Conservation (phyloP, 768 basidiomycete genomes). For the Pleurotus djamor region DNA sequence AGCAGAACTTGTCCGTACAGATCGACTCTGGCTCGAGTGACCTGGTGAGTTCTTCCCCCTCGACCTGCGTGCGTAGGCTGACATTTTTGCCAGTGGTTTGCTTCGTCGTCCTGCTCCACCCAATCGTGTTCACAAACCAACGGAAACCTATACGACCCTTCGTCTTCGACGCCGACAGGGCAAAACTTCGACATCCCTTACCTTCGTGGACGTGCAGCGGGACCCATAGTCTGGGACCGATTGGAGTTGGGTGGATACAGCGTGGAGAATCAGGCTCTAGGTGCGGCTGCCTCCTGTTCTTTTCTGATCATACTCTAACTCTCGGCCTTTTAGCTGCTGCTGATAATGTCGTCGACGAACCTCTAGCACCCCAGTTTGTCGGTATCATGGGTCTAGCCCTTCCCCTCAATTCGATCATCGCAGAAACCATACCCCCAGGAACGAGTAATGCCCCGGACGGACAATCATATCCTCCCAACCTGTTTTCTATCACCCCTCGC, state of each 20-base stretch:
- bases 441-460: conserved; percentile 57
- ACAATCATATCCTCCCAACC: conserved; percentile 64
- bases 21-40: conserved; percentile 85
- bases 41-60: conserved; percentile 41
- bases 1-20: conserved; percentile 61
- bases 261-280: conserved; percentile 67
- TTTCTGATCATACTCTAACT: not conserved
- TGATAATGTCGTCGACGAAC: conserved; percentile 49
- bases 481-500: conserved; percentile 64
- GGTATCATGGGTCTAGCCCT: conserved; percentile 79
- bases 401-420: conserved; percentile 69
- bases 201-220: conserved; percentile 54
- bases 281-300: conserved; percentile 30
- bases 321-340: conserved; percentile 50
- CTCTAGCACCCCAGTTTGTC: conserved; percentile 51
- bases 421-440: conserved; percentile 43
- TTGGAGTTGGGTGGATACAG: conserved; percentile 62
- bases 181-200: conserved; percentile 51
- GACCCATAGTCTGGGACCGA: conserved; percentile 70
- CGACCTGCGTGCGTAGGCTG: not conserved
- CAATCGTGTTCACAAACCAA: conserved; percentile 43
- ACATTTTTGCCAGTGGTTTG: conserved; percentile 60
- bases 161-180: conserved; percentile 39
- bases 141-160: conserved; percentile 57
- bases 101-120: conserved; percentile 61